These are phyloP conservation scores for Ceratobasidium sp. DNA, from an alignment of 1,284 basidiomycete genomes.

Conservation along the genomic window DNA sequence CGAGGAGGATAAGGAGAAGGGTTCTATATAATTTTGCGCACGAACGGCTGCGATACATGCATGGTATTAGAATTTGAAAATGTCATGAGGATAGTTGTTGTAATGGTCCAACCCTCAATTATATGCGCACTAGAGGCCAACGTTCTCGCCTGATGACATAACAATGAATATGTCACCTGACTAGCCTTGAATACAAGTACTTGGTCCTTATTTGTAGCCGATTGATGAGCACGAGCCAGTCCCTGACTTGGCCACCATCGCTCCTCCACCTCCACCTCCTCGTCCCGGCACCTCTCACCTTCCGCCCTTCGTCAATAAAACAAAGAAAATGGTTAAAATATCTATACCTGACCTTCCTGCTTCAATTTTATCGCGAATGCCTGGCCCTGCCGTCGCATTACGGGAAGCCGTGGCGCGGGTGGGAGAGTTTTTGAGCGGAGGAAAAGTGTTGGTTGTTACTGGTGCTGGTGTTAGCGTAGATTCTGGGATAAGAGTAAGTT, in stretches of 20 bases:
- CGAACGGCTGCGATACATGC: not conserved
- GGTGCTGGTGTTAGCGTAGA: constrained; percentile 95
- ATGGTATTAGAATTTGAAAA: not conserved
- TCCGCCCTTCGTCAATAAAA: not conserved
- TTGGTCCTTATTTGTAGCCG: not conserved
- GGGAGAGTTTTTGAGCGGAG: constrained; percentile 73
- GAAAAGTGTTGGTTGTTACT: constrained; percentile 81
- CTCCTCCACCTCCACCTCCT: not conserved
- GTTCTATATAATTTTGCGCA: not conserved
- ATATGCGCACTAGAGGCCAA: too few relatives aligned
- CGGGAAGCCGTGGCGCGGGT: constrained; percentile 75
- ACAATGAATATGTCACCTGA: not conserved
- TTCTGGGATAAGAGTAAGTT: constrained; percentile 80
- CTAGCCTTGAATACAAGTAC: not conserved
- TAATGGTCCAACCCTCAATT: too few relatives aligned
- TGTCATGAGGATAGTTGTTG: not conserved
- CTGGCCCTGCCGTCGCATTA: constrained; percentile 62
- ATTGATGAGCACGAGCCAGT: not conserved
- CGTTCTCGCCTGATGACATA: too few relatives aligned
- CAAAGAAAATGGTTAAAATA: constrained; percentile 69
- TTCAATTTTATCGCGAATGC: constrained; percentile 63
- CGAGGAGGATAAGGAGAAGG: not conserved
- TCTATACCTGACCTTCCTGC: constrained; percentile 84
- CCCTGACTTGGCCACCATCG: constrained; percentile 10
- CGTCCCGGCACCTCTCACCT: not conserved